A percentile compares a stretch with the other conserved stretches of the same genome.
Conservation (phyloP, 306 rosid genomes). For the Castanopsis chinensis region DNA sequence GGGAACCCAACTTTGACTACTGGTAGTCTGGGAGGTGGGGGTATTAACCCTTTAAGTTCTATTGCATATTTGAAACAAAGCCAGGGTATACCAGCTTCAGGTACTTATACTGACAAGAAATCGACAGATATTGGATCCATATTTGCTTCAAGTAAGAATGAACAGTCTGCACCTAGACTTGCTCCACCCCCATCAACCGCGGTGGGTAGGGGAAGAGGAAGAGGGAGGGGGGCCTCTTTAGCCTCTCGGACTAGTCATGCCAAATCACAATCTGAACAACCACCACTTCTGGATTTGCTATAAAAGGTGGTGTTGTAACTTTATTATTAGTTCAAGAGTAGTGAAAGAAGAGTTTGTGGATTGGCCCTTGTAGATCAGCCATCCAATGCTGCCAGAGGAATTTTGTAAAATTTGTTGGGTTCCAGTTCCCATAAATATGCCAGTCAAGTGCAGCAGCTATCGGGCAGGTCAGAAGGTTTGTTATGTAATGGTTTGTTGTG, state of each 20-base stretch:
- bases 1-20: slow-evolving; percentile 38
- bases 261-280: slow-evolving; percentile 59
- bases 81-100: slow-evolving; percentile 44
- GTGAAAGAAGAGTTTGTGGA: slow-evolving; percentile 31
- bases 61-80: slow-evolving; percentile 59
- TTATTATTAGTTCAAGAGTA: slow-evolving; percentile 6
- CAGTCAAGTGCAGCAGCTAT: slow-evolving; percentile 30
- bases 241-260: slow-evolving; percentile 46
- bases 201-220: slow-evolving; percentile 89
- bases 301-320: slow-evolving; percentile 31
- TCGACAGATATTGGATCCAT: slow-evolving; percentile 74
- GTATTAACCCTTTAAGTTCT: slow-evolving; percentile 44
- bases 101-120: slow-evolving; percentile 38
- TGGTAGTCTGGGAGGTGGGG: slow-evolving; percentile 41
- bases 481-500: slow-evolving; percentile 49
- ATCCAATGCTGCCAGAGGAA: slow-evolving; percentile 36
- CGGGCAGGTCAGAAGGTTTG: slow-evolving; percentile 24
- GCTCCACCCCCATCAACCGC: slow-evolving; percentile 91
- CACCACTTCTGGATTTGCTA: slow-evolving; percentile 87
- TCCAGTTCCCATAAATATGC: slow-evolving; percentile 22
- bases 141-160: slow-evolving; percentile 75
- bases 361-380: slow-evolving; percentile 29
- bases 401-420: slow-evolving; percentile 35
- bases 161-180: slow-evolving; percentile 63
- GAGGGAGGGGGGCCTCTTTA: slow-evolving; percentile 66